A percentile compares a stretch with the other conserved stretches of the same genome.
Conservation (phyloP, 2,329 filamentous ascomycete genomes). For the Sporothrix dimorphospora region DNA sequence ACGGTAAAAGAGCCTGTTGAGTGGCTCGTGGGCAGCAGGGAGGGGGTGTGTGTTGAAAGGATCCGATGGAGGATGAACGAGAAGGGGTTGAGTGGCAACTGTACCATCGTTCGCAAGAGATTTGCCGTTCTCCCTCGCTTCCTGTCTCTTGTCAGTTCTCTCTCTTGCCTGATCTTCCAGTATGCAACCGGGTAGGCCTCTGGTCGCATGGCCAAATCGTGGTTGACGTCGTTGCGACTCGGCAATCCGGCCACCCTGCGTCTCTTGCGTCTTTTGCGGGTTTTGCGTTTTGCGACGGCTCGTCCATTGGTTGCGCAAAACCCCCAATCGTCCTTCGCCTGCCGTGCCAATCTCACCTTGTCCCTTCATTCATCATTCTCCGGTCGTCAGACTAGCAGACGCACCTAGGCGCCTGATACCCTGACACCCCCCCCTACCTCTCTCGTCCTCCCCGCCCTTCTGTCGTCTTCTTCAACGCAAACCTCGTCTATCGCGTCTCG, state of each 20-base stretch:
- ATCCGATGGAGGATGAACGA: not conserved
- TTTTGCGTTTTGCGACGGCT: slow-evolving; percentile 7
- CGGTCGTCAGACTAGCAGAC: not conserved
- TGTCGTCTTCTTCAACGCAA: too few species aligned
- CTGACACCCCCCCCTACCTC: not conserved
- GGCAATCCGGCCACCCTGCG: slow-evolving; percentile 2
- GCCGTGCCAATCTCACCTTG: not conserved
- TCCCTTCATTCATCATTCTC: not conserved
- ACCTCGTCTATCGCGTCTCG: not conserved
- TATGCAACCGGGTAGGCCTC: not conserved
- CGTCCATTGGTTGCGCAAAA: not conserved
- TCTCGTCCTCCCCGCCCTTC: not conserved
- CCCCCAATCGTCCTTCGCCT: not conserved
- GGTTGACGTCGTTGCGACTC: not conserved
- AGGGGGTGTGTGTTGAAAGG: not conserved
- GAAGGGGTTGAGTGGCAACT: not conserved
- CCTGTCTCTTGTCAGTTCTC: not conserved
- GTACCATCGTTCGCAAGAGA: not conserved
- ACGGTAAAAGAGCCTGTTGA: not conserved
- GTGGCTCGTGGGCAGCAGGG: not conserved
- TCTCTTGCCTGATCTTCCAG: not conserved
- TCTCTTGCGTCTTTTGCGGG: not conserved
- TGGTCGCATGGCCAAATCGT: not conserved
- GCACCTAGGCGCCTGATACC: slow-evolving; percentile 16
- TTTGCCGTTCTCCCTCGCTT: not conserved